Base-by-base conservation (phyloP, 306 rosid species). In the Castanopsis chinensis region DNA sequence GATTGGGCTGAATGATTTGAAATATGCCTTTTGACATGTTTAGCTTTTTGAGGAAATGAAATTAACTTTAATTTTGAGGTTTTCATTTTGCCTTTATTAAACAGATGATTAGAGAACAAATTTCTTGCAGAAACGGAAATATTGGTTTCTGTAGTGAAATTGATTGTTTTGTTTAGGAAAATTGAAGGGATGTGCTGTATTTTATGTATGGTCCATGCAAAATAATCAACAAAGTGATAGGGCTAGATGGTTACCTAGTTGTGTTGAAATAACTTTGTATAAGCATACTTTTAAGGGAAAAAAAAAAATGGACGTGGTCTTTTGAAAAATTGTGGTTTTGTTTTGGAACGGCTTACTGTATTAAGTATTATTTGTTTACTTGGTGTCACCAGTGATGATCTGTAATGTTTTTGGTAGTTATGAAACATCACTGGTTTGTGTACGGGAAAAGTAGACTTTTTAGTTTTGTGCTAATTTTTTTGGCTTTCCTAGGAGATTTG, bases 401-500 rank as follows among this genome's bases (percentile, higher is more conserved):
- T 35, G 14, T 33, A 49, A 33, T 18, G 72, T 45, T 68, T 11
- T 35, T n/a, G 27, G 25, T 68, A 68, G 10, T 7, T 18, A 5
- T 8, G 14, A 32, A 20, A 33, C 12, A 8, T 67, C 25, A 18
- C 52, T 35, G 52, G 52, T 68, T 19, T 68, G 27, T 37, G 27
- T 35, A 12, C 8, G 19, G 51, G 10, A 33, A 32, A 33, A 25
- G 13, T 25, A 8, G 21, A 79, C 27, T 37, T 56, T 41, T 79
- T 75, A 56, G 64, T 32, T 23, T 15, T 71, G 53, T 49, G 23
- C 28, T 2, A 30, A 57, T 6, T 63, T 57, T 83, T 27, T 73
- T 76, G 45, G 60, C 49, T 28, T 75, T 49, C 75, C 4, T 83
- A 96, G 99, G 97, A 89, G 98, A 90, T 68, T 90, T 96, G 93